Base-by-base conservation (phyloP, 2,329 filamentous ascomycete genomes). In the Trichothecium sympodiale region DNA sequence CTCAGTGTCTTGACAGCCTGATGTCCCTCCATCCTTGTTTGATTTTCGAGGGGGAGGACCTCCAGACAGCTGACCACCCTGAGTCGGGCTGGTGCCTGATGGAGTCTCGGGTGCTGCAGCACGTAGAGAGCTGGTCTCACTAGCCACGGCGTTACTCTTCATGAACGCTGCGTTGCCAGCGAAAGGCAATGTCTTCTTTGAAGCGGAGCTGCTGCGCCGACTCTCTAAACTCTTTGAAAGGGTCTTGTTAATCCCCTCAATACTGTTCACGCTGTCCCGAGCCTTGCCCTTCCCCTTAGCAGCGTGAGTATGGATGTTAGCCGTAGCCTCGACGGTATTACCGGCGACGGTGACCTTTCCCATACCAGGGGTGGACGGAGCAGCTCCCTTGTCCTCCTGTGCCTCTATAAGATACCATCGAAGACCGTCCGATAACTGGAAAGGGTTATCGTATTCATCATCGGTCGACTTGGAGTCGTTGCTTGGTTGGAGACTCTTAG, bases 401-500 rank as follows among this genome's bases (percentile, higher is more conserved):
- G 91, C 91, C 53, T 98, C 89, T 26, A 98, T 80, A 5, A 98
- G 72, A 58, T 95, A 96, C 91, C 91, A 98, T 25, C 89, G 78
- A 33, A 98, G 64, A 3, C 91, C 91, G 49, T 98, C 91, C 0
- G 87, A 94, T 10, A 98, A 70, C 49, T 95, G 88, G 56, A 98
- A 98, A 0, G 91, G 91, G 51, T 98, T 98, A 45, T 96, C 91
- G 43, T 94, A 87, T 44, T 94, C 86, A 10, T 74, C 70, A 34
- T 65, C 67, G 25, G 65, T 48, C 2, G 68, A 70, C 39, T 70
- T 69, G 2, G 62, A 64, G 41, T 71, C 69, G 14, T 54, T 62
- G 43, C 46, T 52, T 39, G 56, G 59, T 36, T 79, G 54, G 42
- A 91, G 64, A 17, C 80, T 83, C 60, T 83, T 87, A 13, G 84